phyloP scores from a whole-genome alignment of 768 basidiomycete genomes.

The Flagelloscypha sp. region DNA sequence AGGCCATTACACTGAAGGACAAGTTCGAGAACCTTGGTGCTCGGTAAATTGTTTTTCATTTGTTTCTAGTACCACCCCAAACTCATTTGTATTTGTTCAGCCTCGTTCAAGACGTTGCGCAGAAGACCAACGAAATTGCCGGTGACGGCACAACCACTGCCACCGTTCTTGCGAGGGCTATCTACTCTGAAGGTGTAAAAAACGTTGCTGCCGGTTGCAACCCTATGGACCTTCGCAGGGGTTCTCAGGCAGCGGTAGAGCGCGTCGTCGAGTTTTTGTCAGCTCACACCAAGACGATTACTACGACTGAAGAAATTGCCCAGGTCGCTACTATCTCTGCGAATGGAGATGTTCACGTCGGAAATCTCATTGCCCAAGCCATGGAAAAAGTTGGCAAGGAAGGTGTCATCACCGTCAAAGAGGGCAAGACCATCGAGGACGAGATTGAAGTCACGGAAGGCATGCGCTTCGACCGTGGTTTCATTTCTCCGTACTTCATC shows the following conservation, averaged over 20 bases:
- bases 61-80: background rate
- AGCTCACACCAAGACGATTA: slow-evolving; percentile 84
- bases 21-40: slow-evolving; percentile 99
- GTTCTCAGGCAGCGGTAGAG: slow-evolving; percentile 93
- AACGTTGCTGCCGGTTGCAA: slow-evolving; percentile 99
- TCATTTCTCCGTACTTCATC: slow-evolving; percentile 96
- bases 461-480: slow-evolving; percentile 99
- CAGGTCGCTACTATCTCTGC: slow-evolving; percentile 97
- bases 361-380: slow-evolving; percentile 91
- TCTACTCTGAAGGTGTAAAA: slow-evolving; percentile 98
- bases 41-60: slow-evolving; percentile 50
- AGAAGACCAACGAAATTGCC: slow-evolving; percentile 94
- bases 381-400: slow-evolving; percentile 99
- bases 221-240: slow-evolving; percentile 99
- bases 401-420: slow-evolving; percentile 99
- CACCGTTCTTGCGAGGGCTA: slow-evolving; percentile 92
- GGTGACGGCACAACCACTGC: slow-evolving; percentile 99
- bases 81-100: slow-evolving; percentile 28
- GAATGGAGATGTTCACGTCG: slow-evolving; percentile 77
- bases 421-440: slow-evolving; percentile 95
- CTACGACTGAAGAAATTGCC: slow-evolving; percentile 94
- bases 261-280: slow-evolving; percentile 89
- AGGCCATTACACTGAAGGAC: slow-evolving; percentile 89
- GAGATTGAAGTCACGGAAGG: slow-evolving; percentile 99
- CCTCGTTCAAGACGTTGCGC: slow-evolving; percentile 90